These are phyloP conservation scores for Candida gigantensis DNA, from an alignment of 1,139 yeast species.

Conservation along the genomic window DNA sequence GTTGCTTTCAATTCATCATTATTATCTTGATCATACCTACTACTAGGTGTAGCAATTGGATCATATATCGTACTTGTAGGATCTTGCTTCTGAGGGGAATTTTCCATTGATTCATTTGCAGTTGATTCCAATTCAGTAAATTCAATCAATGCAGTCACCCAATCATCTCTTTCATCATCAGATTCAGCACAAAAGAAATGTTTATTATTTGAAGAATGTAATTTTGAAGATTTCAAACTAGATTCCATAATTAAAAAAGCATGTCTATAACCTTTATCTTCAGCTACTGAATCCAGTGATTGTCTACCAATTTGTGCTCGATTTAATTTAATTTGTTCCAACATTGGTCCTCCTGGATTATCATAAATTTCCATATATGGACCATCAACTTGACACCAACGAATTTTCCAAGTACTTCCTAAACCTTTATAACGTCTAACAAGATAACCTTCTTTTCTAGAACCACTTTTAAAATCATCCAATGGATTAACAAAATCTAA, in stretches of 20 bases:
- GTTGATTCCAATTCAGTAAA: constrained; percentile 24
- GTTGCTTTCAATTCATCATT: constrained; percentile 20
- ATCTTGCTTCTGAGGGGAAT: constrained; percentile 14
- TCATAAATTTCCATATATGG: constrained; percentile 63
- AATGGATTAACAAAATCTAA: constrained; percentile 67
- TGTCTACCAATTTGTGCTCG: constrained; percentile 69
- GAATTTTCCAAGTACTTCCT: constrained; percentile 68
- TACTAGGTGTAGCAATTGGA: constrained; percentile 14
- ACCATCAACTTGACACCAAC: constrained; percentile 75
- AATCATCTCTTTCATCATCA: constrained; percentile 73
- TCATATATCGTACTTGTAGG: constrained; percentile 11
- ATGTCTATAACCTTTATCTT: constrained; percentile 72
- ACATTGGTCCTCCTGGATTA: constrained; percentile 54
- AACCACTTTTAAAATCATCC: constrained; percentile 57
- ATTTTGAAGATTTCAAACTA: constrained; percentile 52
- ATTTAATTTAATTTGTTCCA: constrained; percentile 60
- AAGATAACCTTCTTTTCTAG: constrained; percentile 67
- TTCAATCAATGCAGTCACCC: constrained; percentile 67
- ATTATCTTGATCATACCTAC: constrained; percentile 16
- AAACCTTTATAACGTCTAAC: constrained; percentile 58
- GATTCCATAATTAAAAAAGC: constrained; percentile 74
- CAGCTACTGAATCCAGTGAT: constrained; percentile 58
- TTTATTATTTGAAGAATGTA: constrained; percentile 53
- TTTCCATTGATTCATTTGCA: constrained; percentile 13
- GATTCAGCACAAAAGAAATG: constrained; percentile 84